These are phyloP conservation scores for Corynespora cassiicola DNA, from an alignment of 2,329 filamentous ascomycete species.

Conservation along the genomic window DNA sequence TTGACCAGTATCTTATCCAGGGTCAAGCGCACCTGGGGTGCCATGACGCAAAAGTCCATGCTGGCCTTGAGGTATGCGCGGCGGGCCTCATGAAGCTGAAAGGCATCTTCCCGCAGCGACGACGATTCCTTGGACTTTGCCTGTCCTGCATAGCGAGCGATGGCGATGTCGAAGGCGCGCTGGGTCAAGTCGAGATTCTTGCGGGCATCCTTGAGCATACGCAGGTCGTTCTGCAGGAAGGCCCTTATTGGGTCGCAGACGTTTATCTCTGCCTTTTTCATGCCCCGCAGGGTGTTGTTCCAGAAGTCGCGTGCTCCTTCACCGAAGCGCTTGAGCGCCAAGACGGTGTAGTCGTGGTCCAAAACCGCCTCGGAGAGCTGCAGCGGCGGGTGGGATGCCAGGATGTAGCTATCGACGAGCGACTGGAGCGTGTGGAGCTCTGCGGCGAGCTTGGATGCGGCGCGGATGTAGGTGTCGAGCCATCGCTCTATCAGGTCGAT, in stretches of 20 bases:
- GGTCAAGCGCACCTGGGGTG: conserved; percentile 81
- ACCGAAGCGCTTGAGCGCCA: conserved; percentile 83
- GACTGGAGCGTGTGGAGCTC: conserved; percentile 79
- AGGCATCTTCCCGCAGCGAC: conserved; percentile 90
- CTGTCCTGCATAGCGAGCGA: conserved; percentile 82
- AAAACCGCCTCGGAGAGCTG: conserved; percentile 82
- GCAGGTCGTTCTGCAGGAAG: conserved; percentile 81
- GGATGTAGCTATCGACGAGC: conserved; percentile 77
- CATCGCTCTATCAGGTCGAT: conserved; percentile 90
- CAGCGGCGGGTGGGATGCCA: conserved; percentile 75
- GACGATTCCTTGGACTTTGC: conserved; percentile 94
- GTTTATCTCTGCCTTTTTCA: conserved; percentile 78
- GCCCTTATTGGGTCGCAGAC: conserved; percentile 81
- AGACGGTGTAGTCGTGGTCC: conserved; percentile 92
- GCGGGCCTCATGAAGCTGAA: conserved; percentile 90
- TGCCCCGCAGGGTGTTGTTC: conserved; percentile 73
- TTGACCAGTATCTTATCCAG: conserved; percentile 87
- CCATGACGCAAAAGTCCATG: conserved; percentile 90
- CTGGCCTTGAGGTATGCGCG: conserved; percentile 90
- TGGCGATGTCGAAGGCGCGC: conserved; percentile 80
- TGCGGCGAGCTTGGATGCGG: conserved; percentile 65
- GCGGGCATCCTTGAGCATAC: conserved; percentile 84
- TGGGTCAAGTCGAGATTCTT: conserved; percentile 79
- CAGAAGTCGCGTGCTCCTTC: conserved; percentile 90
- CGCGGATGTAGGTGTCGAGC: conserved; percentile 76